Evolutionary conservation across 78 protist species (phyloP).

Genomic region (Protostelium mycophagum): DNA sequence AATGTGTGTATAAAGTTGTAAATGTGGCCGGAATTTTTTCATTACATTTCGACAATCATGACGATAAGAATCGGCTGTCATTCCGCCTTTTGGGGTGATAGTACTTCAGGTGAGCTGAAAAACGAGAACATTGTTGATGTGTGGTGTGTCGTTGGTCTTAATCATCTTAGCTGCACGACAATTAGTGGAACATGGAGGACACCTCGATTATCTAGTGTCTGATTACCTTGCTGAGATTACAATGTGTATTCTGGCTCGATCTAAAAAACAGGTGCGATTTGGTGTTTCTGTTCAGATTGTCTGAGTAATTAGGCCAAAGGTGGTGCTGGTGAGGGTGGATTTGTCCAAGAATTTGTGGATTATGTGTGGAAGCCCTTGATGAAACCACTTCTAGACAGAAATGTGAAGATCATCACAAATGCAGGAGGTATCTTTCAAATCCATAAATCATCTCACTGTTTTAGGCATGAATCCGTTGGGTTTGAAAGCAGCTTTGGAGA

Average conservation of each 20-base stretch:
- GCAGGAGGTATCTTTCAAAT: constrained; percentile 31
- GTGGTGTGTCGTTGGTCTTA: too few species aligned
- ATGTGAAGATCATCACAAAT: constrained; percentile 21
- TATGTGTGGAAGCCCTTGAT: constrained; percentile 6
- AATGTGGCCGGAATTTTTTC: neutral
- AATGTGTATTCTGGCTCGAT: constrained; percentile 27
- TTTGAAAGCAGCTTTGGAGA: constrained; percentile 11
- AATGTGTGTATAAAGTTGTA: too few species aligned
- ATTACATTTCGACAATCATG: neutral
- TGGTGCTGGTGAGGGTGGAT: constrained; percentile 24
- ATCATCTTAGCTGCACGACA: constrained; percentile 31
- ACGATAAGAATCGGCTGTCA: constrained; percentile 17
- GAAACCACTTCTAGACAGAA: neutral
- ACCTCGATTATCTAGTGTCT: constrained; percentile 33
- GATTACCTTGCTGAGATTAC: constrained; percentile 52
- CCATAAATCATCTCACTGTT: neutral
- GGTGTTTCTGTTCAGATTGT: neutral
- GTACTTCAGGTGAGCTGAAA: neutral
- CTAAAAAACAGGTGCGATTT: neutral
- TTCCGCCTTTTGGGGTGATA: constrained; percentile 45
- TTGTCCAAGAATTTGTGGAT: constrained; percentile 19
- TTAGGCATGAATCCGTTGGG: constrained; percentile 11
- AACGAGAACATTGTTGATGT: too few species aligned
- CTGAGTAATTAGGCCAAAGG: neutral
- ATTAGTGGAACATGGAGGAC: constrained; percentile 2